Conservation (phyloP, 768 basidiomycete genomes). For the Mycena metata region DNA sequence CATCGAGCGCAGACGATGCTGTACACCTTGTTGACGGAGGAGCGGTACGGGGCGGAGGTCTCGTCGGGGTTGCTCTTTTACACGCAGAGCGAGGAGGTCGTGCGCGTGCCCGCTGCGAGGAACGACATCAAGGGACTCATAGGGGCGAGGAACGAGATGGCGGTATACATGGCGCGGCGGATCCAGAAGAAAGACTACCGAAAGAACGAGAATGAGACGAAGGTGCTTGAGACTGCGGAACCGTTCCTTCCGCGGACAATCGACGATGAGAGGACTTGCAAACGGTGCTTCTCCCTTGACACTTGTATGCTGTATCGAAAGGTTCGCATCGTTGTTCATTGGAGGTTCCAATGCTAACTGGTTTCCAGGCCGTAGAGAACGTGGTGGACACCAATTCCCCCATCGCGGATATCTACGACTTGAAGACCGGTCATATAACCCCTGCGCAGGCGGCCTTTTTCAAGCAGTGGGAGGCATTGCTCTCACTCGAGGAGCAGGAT, state of each 20-base stretch:
- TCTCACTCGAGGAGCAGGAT: slow-evolving; percentile 90
- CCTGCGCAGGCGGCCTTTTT: slow-evolving; percentile 81
- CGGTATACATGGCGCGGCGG: slow-evolving; percentile 78
- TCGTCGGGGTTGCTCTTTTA: slow-evolving; percentile 92
- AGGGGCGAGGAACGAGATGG: slow-evolving; percentile 87
- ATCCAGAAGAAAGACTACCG: slow-evolving; percentile 38
- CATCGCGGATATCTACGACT: slow-evolving; percentile 76
- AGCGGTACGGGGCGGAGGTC: slow-evolving; percentile 89
- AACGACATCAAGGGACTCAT: slow-evolving; percentile 91
- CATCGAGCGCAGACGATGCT: slow-evolving; percentile 99
- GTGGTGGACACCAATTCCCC: slow-evolving; percentile 66
- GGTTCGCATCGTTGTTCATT: slow-evolving; percentile 57
- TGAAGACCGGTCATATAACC: slow-evolving; percentile 87
- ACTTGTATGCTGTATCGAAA: slow-evolving; percentile 96
- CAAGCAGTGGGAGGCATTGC: slow-evolving; percentile 88
- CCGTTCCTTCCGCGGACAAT: slow-evolving; percentile 89
- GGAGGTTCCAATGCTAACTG: slow-evolving; percentile 21
- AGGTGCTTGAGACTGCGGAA: slow-evolving; percentile 44
- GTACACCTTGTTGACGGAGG: slow-evolving; percentile 90
- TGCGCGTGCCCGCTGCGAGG: slow-evolving; percentile 81
- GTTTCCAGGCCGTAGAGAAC: slow-evolving; percentile 75
- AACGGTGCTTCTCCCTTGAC: slow-evolving; percentile 85
- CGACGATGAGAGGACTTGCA: slow-evolving; percentile 84
- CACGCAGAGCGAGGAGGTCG: slow-evolving; percentile 90
- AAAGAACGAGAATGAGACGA: neutral